These are phyloP conservation scores for Cystoderma amianthinum DNA, from an alignment of 768 basidiomycete species.

Conservation along the genomic window DNA sequence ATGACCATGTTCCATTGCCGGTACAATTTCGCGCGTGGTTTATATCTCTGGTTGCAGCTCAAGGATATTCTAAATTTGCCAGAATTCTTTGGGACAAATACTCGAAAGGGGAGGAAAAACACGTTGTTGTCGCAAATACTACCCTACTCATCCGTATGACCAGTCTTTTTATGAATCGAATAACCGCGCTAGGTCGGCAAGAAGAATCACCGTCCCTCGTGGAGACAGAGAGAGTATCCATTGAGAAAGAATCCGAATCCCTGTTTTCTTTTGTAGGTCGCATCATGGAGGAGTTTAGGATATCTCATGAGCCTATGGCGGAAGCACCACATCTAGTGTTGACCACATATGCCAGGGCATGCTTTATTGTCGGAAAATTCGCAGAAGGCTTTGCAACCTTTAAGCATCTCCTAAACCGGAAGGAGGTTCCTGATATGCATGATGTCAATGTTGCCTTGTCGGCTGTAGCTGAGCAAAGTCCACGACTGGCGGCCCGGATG, in stretches of 20 bases:
- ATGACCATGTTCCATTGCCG: slow-evolving; percentile 32
- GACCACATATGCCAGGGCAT: slow-evolving; percentile 56
- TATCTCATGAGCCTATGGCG: slow-evolving; percentile 37
- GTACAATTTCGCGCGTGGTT: slow-evolving; percentile 39
- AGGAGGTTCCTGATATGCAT: slow-evolving; percentile 49
- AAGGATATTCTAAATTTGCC: slow-evolving; percentile 41
- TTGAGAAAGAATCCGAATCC: slow-evolving; percentile 12
- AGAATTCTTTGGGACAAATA: slow-evolving; percentile 54
- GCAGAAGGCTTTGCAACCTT: slow-evolving; percentile 40
- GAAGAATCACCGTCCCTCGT: background rate
- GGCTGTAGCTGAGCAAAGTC: slow-evolving; percentile 42
- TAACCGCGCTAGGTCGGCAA: slow-evolving; percentile 5
- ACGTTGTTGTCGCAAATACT: slow-evolving; percentile 35
- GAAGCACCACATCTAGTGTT: slow-evolving; percentile 41
- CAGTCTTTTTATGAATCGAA: slow-evolving; percentile 32
- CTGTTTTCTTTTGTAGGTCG: slow-evolving; percentile 30
- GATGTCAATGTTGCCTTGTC: slow-evolving; percentile 62
- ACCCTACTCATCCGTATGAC: slow-evolving; percentile 42
- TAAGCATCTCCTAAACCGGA: slow-evolving; percentile 35
- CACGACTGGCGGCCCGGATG: slow-evolving; percentile 36
- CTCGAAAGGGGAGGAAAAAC: slow-evolving; percentile 30
- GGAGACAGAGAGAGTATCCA: background rate
- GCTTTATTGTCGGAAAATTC: slow-evolving; percentile 48
- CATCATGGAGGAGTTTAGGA: slow-evolving; percentile 36
- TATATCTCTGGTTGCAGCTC: slow-evolving; percentile 35